Base-by-base conservation (phyloP, 2,329 filamentous ascomycete species). In the Fusarium poae region DNA sequence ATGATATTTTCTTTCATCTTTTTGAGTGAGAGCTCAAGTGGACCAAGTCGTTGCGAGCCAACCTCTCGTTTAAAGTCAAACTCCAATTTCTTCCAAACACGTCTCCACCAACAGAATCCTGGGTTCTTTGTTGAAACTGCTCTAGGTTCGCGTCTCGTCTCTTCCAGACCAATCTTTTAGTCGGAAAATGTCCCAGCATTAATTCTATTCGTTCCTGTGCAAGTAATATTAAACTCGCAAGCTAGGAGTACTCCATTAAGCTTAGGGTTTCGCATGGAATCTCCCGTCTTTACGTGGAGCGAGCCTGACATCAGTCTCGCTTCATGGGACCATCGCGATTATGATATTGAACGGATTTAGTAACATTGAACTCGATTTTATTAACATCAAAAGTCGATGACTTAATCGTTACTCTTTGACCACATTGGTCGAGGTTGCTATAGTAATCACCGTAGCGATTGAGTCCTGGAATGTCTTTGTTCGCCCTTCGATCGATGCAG, bases 61-160 rank as follows among this genome's bases (percentile, higher is more conserved):
- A 42, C 57, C 32, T 59, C 60, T 60, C 40, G 51, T 58, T 52
- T 42, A 58, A 57, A 48, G 62, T 52, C 62, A 58, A 57, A 43
- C 65, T 52, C 62, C 51, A 64, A 51, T 40, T 64, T 62, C 49
- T 34, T 27, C 44, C 35, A 55, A 49, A 70, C 67, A 69, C 66
- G 67, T 69, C 67, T 70, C 67, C 67, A 69, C 67, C 67, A 52
- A 18, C 12, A 29, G 42, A 53, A 60, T 40, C 55, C 46, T n/a
- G 32, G 9, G 4, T 18, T 50, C n/a, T 10, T 18, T 35, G 32
- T 50, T 50, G 16, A 49, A 37, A 63, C 29, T 42, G 40, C 49
- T 55, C 56, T 42, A 37, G 39, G 34, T 34, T 55, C 67, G 67
- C 67, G 67, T 67, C 50, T 60, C 53, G 58, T 40, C 32, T 40